These are phyloP conservation scores for Podaxis sp. DNA, from an alignment of 768 basidiomycete genomes.

Conservation along the genomic window DNA sequence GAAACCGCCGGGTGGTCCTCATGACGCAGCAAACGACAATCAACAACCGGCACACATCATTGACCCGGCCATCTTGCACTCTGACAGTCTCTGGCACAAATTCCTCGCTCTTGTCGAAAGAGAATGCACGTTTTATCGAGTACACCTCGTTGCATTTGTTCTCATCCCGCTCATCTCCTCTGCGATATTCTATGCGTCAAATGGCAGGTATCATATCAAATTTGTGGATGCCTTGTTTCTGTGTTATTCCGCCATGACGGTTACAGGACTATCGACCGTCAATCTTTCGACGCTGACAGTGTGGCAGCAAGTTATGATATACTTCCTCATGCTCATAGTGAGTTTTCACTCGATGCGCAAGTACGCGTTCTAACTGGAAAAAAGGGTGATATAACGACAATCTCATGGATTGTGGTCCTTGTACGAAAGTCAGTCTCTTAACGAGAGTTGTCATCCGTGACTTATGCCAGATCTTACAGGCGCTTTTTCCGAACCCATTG, in stretches of 20 bases:
- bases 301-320: slow-evolving; percentile 51
- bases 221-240: slow-evolving; percentile 62
- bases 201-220: slow-evolving; percentile 49
- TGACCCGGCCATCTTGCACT: neutral
- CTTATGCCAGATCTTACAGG: slow-evolving; percentile 23
- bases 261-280: slow-evolving; percentile 46
- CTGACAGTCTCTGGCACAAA: neutral
- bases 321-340: slow-evolving; percentile 53
- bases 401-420: slow-evolving; percentile 68
- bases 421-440: slow-evolving; percentile 47
- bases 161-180: slow-evolving; percentile 59
- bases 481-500: slow-evolving; percentile 44
- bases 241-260: slow-evolving; percentile 60
- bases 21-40: neutral
- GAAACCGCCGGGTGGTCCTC: neutral
- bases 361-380: neutral
- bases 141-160: slow-evolving; percentile 50
- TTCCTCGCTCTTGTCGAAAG: neutral
- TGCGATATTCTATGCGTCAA: slow-evolving; percentile 65
- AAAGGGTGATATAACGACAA: slow-evolving; percentile 47
- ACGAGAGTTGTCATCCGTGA: neutral
- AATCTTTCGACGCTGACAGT: slow-evolving; percentile 49
- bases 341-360: slow-evolving; percentile 16
- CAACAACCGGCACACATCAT: neutral
- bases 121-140: slow-evolving; percentile 49